Base-by-base conservation (phyloP, 495 filamentous ascomycete species). In the Haplographium delicatum region DNA sequence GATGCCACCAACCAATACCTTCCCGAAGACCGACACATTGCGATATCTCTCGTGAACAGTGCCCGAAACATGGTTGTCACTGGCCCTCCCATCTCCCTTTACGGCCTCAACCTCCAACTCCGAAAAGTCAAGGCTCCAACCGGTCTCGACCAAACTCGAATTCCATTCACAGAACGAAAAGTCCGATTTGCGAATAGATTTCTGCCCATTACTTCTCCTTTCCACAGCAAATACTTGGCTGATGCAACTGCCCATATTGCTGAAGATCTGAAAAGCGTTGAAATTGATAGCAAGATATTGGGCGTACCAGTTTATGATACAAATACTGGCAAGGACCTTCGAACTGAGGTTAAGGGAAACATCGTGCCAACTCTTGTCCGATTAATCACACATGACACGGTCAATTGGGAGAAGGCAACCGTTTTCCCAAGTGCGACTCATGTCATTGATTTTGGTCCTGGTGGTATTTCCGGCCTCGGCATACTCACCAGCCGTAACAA, bases 401-500 rank as follows among this genome's bases (percentile, higher is more conserved):
- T 98, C 40, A 81, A 95, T 62, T 98, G 93, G 93, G 91, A 95
- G 66, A 83, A 86, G 58, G 89, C 93, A 16, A 96, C 91, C 10
- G 75, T 84, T 28, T 96, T 96, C 72, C 82, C 88, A 3, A 71
- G 75, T 3, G 93, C 93, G 9, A 95, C 93, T 2, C 93, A 98
- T 65, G 86, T 97, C 41, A 67, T 97, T 53, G 93, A 97, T 68
- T 97, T 98, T 56, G 93, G 93, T 19, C 93, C 93, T 10, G 93
- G 93, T 56, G 93, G 93, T 26, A 91, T 95, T 57, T 96, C 93
- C 26, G 93, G 93, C 28, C 83, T 98, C 39, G 93, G 93, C 50
- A 87, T 95, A n/a, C 73, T 98, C 39, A 98, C 91, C 18, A 95
- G 95, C 74, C 85, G 91, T 26, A 98, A 94, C 76, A 98, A 96